Evolutionary conservation across 1,139 yeast genomes (phyloP).

Genomic region (Pichia inconspicua): DNA sequence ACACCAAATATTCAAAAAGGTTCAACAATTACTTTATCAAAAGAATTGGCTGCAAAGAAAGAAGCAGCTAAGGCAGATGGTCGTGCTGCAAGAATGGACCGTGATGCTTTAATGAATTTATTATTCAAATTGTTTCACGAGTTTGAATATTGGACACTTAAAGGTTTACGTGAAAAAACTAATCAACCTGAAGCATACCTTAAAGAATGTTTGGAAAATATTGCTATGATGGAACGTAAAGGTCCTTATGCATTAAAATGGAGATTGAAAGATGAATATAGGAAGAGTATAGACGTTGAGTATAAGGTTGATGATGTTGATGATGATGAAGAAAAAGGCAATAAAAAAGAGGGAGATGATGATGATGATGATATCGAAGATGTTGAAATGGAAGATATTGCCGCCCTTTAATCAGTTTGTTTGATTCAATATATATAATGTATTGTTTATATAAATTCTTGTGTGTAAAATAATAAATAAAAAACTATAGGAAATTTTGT

Average conservation of each 20-base stretch:
- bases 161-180: conserved; percentile 88
- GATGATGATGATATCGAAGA: conserved; percentile 26
- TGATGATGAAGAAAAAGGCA: conserved; percentile 37
- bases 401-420: conserved; percentile 13
- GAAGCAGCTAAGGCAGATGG: conserved; percentile 52
- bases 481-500: too few relatives aligned
- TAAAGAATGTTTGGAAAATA: conserved; percentile 83
- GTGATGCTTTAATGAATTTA: conserved; percentile 82
- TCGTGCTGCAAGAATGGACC: conserved; percentile 90
- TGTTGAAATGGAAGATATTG: conserved; percentile 30
- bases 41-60: conserved; percentile 32
- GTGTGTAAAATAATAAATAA: too few relatives aligned
- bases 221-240: conserved; percentile 82
- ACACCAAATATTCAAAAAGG: conserved; percentile 72
- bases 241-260: conserved; percentile 96
- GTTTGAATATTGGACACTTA: conserved; percentile 94
- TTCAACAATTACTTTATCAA: conserved; percentile 57
- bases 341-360: conserved; percentile 34
- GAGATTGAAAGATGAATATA: conserved; percentile 83
- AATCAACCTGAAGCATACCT: conserved; percentile 92
- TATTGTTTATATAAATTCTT: background rate
- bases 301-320: conserved; percentile 53
- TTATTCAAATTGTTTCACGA: conserved; percentile 86
- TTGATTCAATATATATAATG: background rate
- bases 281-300: conserved; percentile 70